phyloP scores from a whole-genome alignment of 2,329 filamentous ascomycete species.

The Biscogniauxia mediterranea region DNA sequence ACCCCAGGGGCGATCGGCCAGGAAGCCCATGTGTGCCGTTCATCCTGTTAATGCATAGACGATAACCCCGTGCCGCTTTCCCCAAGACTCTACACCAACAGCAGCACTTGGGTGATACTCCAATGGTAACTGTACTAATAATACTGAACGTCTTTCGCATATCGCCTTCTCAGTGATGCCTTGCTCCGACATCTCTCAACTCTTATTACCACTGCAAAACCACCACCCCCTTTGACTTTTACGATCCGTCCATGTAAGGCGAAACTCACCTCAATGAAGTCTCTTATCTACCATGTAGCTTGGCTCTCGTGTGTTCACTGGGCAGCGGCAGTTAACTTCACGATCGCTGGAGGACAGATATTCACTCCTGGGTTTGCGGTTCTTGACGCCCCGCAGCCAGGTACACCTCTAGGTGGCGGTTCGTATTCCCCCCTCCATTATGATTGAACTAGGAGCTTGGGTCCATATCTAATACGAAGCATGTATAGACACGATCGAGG shows the following conservation, averaged over 20 bases:
- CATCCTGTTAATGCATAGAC: not conserved
- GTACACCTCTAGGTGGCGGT: constrained; percentile 63
- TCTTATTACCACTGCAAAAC: not conserved
- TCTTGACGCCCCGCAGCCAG: constrained; percentile 63
- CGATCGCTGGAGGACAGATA: constrained; percentile 62
- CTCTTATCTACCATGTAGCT: constrained; percentile 12
- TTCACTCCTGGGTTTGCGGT: constrained; percentile 68
- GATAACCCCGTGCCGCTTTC: not conserved
- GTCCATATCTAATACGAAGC: constrained; percentile 15
- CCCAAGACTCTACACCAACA: not conserved
- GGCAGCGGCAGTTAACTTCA: constrained; percentile 46
- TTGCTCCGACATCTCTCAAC: not conserved
- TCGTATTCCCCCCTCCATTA: constrained; percentile 28
- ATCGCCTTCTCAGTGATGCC: not conserved
- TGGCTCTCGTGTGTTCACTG: constrained; percentile 29
- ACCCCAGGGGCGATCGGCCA: not conserved
- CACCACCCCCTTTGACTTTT: not conserved
- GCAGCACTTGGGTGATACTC: not conserved
- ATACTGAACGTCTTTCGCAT: not conserved
- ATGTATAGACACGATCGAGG: constrained; percentile 53
- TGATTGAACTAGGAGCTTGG: not conserved
- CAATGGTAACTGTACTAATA: not conserved
- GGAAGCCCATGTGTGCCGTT: not conserved
- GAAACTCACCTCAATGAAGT: constrained; percentile 20
- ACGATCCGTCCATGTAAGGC: constrained; percentile 5